Conservation (phyloP, 805 yeast genomes). For the Debaryomyces castellii region DNA sequence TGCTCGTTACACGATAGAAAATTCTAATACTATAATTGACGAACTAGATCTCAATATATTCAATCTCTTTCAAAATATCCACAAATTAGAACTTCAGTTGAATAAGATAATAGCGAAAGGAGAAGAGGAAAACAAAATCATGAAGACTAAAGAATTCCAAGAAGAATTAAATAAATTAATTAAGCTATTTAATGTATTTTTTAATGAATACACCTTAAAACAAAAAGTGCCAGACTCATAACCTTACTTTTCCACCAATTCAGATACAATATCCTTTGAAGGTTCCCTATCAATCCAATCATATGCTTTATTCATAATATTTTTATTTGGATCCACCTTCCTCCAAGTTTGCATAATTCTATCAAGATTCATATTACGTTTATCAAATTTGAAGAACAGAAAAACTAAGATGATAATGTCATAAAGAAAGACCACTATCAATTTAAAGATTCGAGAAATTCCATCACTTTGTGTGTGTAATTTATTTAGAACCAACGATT, state of each 20-base stretch:
- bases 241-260: not conserved
- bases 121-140: slow-evolving; percentile 6
- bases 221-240: not conserved
- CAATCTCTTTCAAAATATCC: slow-evolving; percentile 11
- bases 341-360: slow-evolving; percentile 38
- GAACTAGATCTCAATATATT: slow-evolving; percentile 11
- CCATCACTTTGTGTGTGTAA: slow-evolving; percentile 5
- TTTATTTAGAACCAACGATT: slow-evolving; percentile 7
- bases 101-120: slow-evolving; percentile 1
- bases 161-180: slow-evolving; percentile 14
- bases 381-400: slow-evolving; percentile 36
- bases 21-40: slow-evolving; percentile 9
- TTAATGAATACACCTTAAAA: not conserved
- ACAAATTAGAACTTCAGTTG: slow-evolving; percentile 6
- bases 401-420: slow-evolving; percentile 32
- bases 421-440: slow-evolving; percentile 29
- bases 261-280: slow-evolving; percentile 12
- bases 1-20: not conserved
- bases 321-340: slow-evolving; percentile 40
- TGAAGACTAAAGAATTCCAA: slow-evolving; percentile 15
- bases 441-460: slow-evolving; percentile 13
- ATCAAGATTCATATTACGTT: slow-evolving; percentile 43
- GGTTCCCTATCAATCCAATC: slow-evolving; percentile 27
- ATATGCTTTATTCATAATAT: slow-evolving; percentile 36
- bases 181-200: slow-evolving; percentile 13